Conservation (phyloP, 108 stramenopile species). For the Skeletonema grethae region DNA sequence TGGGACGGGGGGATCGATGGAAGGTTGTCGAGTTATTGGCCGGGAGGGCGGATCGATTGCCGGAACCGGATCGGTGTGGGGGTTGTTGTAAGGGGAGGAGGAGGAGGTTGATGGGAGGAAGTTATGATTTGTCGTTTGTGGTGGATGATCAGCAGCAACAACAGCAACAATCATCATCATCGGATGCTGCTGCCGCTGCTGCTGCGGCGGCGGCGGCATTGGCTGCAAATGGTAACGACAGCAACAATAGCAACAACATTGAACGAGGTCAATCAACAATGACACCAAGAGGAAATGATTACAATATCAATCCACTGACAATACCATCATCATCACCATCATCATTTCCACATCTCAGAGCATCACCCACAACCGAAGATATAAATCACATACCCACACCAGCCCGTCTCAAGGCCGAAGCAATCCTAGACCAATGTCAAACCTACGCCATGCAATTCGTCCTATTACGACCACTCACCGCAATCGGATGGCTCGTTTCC, state of each 20-base stretch:
- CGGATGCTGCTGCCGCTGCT: too few species aligned
- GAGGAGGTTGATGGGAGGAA: neutral
- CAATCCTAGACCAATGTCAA: conserved; percentile 63
- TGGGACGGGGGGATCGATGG: conserved; percentile 53
- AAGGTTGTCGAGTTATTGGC: conserved; percentile 43
- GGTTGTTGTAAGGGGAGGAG: neutral
- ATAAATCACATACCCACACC: conserved; percentile 22
- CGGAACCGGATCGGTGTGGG: conserved; percentile 30
- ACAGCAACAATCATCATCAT: neutral
- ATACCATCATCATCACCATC: neutral
- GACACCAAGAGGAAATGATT: neutral
- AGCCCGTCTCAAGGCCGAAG: conserved; percentile 59
- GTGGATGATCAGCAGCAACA: neutral
- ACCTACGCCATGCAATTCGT: conserved; percentile 61
- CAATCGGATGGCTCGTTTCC: conserved; percentile 45
- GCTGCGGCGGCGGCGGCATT: neutral
- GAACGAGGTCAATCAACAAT: too few species aligned
- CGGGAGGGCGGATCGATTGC: conserved; percentile 30
- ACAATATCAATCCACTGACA: neutral
- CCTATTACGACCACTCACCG: conserved; percentile 48
- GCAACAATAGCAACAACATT: too few species aligned
- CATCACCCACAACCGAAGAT: neutral
- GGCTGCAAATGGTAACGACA: too few species aligned
- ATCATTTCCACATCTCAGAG: neutral
- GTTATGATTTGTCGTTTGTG: conserved; percentile 1